Percentiles rank a stretch among this genome's conserved stretches.
Evolutionary conservation across 1,139 yeast species (phyloP).

Genomic region (Entelexis sorbosivorans): DNA sequence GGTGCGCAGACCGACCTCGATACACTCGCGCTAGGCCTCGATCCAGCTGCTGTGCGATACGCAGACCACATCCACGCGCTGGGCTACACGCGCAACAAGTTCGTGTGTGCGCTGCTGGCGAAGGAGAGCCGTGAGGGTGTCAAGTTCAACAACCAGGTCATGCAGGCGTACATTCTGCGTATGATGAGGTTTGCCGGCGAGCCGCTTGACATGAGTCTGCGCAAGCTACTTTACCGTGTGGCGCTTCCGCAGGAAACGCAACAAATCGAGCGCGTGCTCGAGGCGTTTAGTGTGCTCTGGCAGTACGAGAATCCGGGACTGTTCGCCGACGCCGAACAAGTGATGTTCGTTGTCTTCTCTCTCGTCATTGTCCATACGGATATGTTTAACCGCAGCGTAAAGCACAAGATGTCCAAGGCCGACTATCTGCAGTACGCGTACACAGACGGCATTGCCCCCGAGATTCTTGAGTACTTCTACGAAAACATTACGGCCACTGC

Average conservation of each 20-base stretch:
- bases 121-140: conserved; percentile 10
- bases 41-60: conserved; percentile 17
- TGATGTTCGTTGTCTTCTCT: conserved; percentile 49
- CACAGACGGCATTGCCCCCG: conserved; percentile 34
- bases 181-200: conserved; percentile 40
- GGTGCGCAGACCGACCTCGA: conserved; percentile 12
- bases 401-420: conserved; percentile 48
- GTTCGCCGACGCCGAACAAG: conserved; percentile 38
- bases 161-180: conserved; percentile 19
- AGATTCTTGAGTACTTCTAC: conserved; percentile 42
- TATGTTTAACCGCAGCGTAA: conserved; percentile 51
- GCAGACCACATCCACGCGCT: conserved; percentile 18
- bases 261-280: conserved; percentile 55
- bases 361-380: conserved; percentile 60
- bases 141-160: conserved; percentile 17
- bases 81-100: conserved; percentile 18
- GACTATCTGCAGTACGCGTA: conserved; percentile 46
- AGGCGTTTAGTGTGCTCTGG: conserved; percentile 43
- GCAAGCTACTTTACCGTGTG: conserved; percentile 45
- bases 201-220: conserved; percentile 52
- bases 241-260: conserved; percentile 58
- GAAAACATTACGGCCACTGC: conserved; percentile 54
- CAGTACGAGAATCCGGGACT: conserved; percentile 34
- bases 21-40: conserved; percentile 11
- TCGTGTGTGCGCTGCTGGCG: conserved; percentile 20